A percentile compares a stretch with the other conserved stretches of the same genome.
phyloP scores from a whole-genome alignment of 352 stramenopile species.

The Pythium monospermum region DNA sequence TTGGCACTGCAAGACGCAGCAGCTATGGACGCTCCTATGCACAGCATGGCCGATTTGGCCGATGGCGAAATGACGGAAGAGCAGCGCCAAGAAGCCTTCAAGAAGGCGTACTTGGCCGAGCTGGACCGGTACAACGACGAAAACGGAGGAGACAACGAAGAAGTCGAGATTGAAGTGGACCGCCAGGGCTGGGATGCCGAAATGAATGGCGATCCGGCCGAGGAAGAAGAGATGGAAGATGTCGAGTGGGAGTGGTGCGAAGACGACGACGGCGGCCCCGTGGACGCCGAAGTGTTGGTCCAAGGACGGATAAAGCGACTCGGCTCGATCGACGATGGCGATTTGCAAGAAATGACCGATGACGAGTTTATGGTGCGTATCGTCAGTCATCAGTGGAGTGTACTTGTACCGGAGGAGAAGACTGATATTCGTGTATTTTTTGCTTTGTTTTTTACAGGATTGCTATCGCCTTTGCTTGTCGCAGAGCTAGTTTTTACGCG shows the following conservation, averaged over 20 bases:
- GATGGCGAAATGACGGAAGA: slow-evolving; percentile 80
- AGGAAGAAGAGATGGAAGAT: slow-evolving; percentile 76
- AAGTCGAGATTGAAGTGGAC: slow-evolving; percentile 77
- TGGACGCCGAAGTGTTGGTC: slow-evolving; percentile 58
- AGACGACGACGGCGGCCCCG: slow-evolving; percentile 33
- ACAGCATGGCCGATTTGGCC: slow-evolving; percentile 47
- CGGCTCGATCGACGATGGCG: slow-evolving; percentile 67
- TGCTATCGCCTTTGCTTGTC: slow-evolving; percentile 64
- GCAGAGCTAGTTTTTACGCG: slow-evolving; percentile 9
- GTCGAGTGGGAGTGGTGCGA: slow-evolving; percentile 86
- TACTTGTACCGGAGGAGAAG: too few species aligned
- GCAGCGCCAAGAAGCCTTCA: slow-evolving; percentile 76
- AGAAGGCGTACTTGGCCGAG: slow-evolving; percentile 76
- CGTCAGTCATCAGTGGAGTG: background rate
- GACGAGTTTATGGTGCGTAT: slow-evolving; percentile 78
- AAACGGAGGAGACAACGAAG: slow-evolving; percentile 61
- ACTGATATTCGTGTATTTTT: too few species aligned
- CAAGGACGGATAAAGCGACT: slow-evolving; percentile 61
- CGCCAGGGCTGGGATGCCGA: slow-evolving; percentile 81
- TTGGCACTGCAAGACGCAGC: slow-evolving; percentile 32
- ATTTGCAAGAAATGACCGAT: slow-evolving; percentile 78
- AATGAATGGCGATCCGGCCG: slow-evolving; percentile 66
- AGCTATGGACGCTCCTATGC: slow-evolving; percentile 30
- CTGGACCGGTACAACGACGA: slow-evolving; percentile 85
- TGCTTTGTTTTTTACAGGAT: too few species aligned